Conservation (phyloP, 192 early-diverging fungal species). For the Coemansia sp. region DNA sequence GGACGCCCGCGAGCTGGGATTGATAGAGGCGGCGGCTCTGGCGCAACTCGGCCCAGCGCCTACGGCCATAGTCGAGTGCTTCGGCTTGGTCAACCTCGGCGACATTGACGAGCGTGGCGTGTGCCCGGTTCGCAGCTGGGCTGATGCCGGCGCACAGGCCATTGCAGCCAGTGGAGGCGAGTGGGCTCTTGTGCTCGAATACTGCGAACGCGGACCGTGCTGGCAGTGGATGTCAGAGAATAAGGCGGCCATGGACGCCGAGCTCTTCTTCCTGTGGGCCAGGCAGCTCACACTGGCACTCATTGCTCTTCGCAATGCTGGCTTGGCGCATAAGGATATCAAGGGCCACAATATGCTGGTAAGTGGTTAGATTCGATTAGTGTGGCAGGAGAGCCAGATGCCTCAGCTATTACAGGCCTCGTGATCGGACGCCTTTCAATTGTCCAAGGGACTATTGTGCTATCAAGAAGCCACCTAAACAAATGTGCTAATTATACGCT, state of each 20-base stretch:
- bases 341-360: constrained; percentile 62
- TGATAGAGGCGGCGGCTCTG: constrained; percentile 49
- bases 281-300: constrained; percentile 57
- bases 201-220: constrained; percentile 55
- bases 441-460: background rate
- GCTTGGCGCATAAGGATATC: constrained; percentile 60
- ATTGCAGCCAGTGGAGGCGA: constrained; percentile 22
- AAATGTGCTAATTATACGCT: background rate
- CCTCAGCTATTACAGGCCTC: background rate
- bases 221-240: constrained; percentile 60
- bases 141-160: constrained; percentile 21
- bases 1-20: constrained; percentile 47
- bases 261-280: constrained; percentile 58
- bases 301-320: constrained; percentile 50
- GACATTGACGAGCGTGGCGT: constrained; percentile 8
- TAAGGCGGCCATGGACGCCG: constrained; percentile 36
- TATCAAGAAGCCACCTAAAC: no score
- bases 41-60: constrained; percentile 32
- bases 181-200: constrained; percentile 58
- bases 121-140: constrained; percentile 28
- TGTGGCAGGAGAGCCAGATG: constrained; percentile 10
- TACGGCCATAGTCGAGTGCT: constrained; percentile 34
- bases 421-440: background rate
- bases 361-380: constrained; percentile 12
- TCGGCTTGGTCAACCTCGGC: constrained; percentile 36